Evolutionary conservation across 106 monocot genomes (phyloP), one percentile per base, ranked within the genome.

Genomic region (Hemerocallis citrina): DNA sequence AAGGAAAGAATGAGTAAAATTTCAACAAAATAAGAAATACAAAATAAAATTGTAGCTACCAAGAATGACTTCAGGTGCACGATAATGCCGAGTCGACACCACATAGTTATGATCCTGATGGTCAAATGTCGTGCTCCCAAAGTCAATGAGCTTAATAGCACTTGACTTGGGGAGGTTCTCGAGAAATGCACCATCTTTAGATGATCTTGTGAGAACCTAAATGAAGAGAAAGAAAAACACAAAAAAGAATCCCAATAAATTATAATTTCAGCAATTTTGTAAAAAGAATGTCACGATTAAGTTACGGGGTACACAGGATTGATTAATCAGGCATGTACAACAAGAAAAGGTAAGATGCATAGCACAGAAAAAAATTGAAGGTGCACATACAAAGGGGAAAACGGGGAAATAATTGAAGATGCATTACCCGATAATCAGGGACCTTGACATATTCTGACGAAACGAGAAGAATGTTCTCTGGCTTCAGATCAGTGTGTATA

Each of bases 21-120:
- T 55, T 10, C 32, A 50, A 46, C n/a, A 38, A 63, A 48, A 35
- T 44, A 45, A 25, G 42, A 44, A 31, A 29, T 51, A 41, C 13
- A 22, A 56, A 14, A 29, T 38, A 13, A 31, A 37, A 52, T 31
- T 79, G 44, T 43, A 8, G 0, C 40, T 81, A 89, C 95, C 95
- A 72, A 96, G 95, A 74, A 96, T 96, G 57, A 96, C 86, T 67
- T 96, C 95, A 36, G 95, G 95, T 24, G 95, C 95, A 67, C 95
- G 83, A 57, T 96, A 96, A 72, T 96, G 95, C 30, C 95, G 68
- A 12, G 95, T 96, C 24, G 95, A 96, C 34, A 96, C 95, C 34
- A 96, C 86, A 74, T 90, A 96, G 57, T 69, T 96, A 57, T 96
- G 95, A 68, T 96, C 95, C 62, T 96, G 95, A 72, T 90, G 81